Percentiles rank a stretch among this genome's conserved stretches.
Conservation (phyloP, 768 basidiomycete species). For the Lentinula edodes region DNA sequence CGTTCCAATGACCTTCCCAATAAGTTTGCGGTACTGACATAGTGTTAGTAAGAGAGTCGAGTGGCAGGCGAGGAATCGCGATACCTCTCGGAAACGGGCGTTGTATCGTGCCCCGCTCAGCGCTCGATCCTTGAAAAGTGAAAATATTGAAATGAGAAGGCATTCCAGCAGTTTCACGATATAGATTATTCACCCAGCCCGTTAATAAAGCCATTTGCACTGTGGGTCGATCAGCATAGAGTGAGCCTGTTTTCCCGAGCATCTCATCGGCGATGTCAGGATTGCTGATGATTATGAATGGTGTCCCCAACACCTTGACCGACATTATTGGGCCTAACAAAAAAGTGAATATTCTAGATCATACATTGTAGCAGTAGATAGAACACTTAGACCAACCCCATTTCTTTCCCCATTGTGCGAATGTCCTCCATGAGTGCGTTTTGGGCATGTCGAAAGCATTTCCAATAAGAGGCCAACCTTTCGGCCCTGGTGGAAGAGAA, state of each 20-base stretch:
- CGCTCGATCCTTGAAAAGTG: neutral
- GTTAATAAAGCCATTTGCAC: slow-evolving; percentile 30
- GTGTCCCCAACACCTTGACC: slow-evolving; percentile 11
- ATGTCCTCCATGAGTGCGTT: slow-evolving; percentile 7
- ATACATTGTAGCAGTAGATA: neutral
- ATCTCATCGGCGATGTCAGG: slow-evolving; percentile 21
- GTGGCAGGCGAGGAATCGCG: neutral
- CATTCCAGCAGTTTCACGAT: too few relatives aligned
- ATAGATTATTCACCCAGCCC: slow-evolving; percentile 6
- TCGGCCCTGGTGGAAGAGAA: slow-evolving; percentile 11
- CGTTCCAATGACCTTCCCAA: slow-evolving; percentile 26
- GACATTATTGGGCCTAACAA: slow-evolving; percentile 13
- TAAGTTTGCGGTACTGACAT: slow-evolving; percentile 16
- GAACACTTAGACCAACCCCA: slow-evolving; percentile 5
- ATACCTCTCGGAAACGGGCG: slow-evolving; percentile 1
- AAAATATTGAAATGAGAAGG: neutral
- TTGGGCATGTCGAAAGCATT: slow-evolving; percentile 11
- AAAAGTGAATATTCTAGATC: neutral
- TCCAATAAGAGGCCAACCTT: slow-evolving; percentile 8
- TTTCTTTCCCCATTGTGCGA: slow-evolving; percentile 7
- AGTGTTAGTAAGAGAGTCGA: neutral
- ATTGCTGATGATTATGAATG: slow-evolving; percentile 16
- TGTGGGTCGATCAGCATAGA: slow-evolving; percentile 36
- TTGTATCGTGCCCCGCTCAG: slow-evolving; percentile 1
- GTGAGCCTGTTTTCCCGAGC: slow-evolving; percentile 32